Evolutionary conservation across 257 asterid species (phyloP), one percentile per base, ranked within the genome.

Genomic region (Parsonsia alboflavescens): DNA sequence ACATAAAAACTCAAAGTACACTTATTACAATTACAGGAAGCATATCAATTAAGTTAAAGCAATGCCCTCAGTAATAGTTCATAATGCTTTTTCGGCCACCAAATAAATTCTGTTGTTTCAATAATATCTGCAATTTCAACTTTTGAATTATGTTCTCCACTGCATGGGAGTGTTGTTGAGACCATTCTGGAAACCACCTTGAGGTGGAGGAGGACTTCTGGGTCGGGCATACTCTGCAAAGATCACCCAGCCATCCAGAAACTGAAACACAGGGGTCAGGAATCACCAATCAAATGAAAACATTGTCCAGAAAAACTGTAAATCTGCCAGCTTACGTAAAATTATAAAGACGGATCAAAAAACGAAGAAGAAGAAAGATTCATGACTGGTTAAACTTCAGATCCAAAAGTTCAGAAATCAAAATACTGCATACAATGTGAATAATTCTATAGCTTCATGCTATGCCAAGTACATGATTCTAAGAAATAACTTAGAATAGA

Each of bases 181-280:
- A 69, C 79, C 79, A 58, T 46, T 45, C 57, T 52, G 66, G 17
- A 58, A 26, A 28, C 75, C 19, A 46, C 58, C 58, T 56, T 45
- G 66, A 57, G 89, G 79, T 73, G 90, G 82, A 10, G 85, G 74
- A 33, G 87, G 89, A 67, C 78, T 74, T 84, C 97, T 87, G 39
- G 89, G 90, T 79, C 91, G 84, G 77, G 97, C 96, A 80, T 89
- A 88, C 88, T 91, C 96, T 0, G 92, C 97, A 46, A 89, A 91
- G 71, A 91, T 91, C 63, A 91, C 96, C 97, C 93, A 89, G 10
- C 92, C 97, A 57, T 91, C 97, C 87, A 89, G 71, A 84, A 83
- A 91, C 97, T 91, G 69, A 86, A 83, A 84, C 74, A 76, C 21
- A 41, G 54, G 54, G 15, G 5, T 52, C 22, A 4, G 19, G 26